Conservation (phyloP, 2,329 filamentous ascomycete species). For the Penicillium sp. region DNA sequence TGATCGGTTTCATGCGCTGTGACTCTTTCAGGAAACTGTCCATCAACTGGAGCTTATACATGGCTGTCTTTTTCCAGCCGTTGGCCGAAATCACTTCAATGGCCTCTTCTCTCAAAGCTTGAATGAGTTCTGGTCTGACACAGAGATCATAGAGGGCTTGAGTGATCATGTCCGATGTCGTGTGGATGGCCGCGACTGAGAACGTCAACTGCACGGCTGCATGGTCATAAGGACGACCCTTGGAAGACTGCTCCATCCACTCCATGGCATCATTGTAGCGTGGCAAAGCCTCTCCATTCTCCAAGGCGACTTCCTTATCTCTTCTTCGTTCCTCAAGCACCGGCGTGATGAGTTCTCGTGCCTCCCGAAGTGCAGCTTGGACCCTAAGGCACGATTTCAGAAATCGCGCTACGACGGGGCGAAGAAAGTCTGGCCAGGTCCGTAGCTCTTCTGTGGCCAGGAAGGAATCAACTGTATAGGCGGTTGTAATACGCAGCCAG, state of each 20-base stretch:
- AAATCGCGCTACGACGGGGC: slow-evolving; percentile 5
- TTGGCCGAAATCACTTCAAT: slow-evolving; percentile 1
- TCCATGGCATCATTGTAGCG: background rate
- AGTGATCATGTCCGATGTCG: slow-evolving; percentile 3
- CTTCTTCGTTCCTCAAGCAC: slow-evolving; percentile 7
- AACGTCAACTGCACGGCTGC: slow-evolving; percentile 2
- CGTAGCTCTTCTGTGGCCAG: slow-evolving; percentile 6
- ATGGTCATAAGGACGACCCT: slow-evolving; percentile 4
- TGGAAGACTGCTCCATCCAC: slow-evolving; percentile 3
- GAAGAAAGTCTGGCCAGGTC: slow-evolving; percentile 8
- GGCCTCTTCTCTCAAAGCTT: slow-evolving; percentile 7
- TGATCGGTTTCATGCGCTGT: slow-evolving; percentile 2
- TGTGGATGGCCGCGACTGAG: slow-evolving; percentile 6
- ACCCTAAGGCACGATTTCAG: slow-evolving; percentile 12
- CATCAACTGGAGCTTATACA: slow-evolving; percentile 6
- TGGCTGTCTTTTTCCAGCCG: slow-evolving; percentile 1
- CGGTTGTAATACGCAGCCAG: slow-evolving; percentile 15
- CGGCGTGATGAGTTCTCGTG: slow-evolving; percentile 8
- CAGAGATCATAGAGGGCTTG: slow-evolving; percentile 8
- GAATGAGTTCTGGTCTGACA: background rate
- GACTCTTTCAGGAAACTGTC: slow-evolving; percentile 9
- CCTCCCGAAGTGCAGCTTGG: slow-evolving; percentile 6
- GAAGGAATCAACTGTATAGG: slow-evolving; percentile 11
- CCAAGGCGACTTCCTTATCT: background rate
- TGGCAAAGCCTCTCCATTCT: background rate